Evolutionary conservation across 345 rosid species (phyloP), one percentile per base, ranked within the genome.

Genomic region (Euphorbia pulcherrima): DNA sequence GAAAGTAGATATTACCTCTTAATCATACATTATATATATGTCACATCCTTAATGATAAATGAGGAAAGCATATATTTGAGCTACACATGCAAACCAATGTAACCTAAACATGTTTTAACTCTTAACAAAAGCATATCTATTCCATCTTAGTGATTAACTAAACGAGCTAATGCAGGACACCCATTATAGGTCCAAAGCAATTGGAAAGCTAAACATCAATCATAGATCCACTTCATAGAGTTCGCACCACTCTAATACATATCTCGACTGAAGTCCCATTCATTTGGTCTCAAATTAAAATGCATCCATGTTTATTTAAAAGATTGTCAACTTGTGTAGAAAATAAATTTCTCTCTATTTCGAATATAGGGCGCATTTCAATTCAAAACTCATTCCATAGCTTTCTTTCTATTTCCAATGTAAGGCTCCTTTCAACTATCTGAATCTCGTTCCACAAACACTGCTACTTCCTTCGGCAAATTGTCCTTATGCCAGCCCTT

Each of bases 81-180:
- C n/a, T n/a, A n/a, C n/a, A n/a, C n/a, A n/a, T n/a, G n/a, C n/a
- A n/a, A n/a, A n/a, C n/a, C n/a, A n/a, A n/a, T n/a, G n/a, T n/a
- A n/a, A 33, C 37, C 37, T 33, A 64, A 57, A 20, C 72, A 53
- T 41, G 24, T 51, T n/a, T n/a, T n/a, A n/a, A n/a, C n/a, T n/a
- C 74, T 68, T 67, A 68, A 64, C 53, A 76, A 71, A 55, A 74
- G 61, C 41, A 63, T 60, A 68, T 77, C 73, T 77, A 78, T 69
- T 74, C 63, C 74, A 71, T 33, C 7, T 33, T 2, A 33, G 37
- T 33, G n/a, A n/a, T n/a, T n/a, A n/a, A n/a, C n/a, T n/a, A n/a
- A n/a, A n/a, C n/a, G n/a, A n/a, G n/a, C n/a, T n/a, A n/a, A n/a
- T n/a, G n/a, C 52, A n/a, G n/a, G n/a, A n/a, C n/a, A n/a, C n/a